Evolutionary conservation across 257 asterid species (phyloP), one percentile per base, ranked within the genome.

Genomic region (Solanum piurae): DNA sequence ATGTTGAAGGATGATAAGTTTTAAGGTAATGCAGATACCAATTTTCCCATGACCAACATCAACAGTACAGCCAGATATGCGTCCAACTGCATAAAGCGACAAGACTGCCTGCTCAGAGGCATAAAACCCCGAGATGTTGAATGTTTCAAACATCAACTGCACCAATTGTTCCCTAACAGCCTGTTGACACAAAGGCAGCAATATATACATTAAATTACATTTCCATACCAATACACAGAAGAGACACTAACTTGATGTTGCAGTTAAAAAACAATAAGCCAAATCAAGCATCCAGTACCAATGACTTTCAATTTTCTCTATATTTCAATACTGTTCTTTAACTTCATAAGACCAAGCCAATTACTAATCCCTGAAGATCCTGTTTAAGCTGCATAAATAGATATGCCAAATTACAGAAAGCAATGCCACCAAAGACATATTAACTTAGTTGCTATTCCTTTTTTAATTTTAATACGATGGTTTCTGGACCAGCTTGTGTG

Each of bases 61-160:
- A 87, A 96, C 96, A 21, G 97, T 91, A 92, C 99, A 96, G 86
- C 99, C 99, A 21, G 99, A 96, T 90, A 96, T 96, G 85, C 99
- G 98, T 77, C 99, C 98, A 23, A 94, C 98, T 18, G 98, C 98
- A 94, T 96, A 96, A 86, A 95, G 99, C 49, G 99, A 96, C 60
- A 95, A 86, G 64, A 96, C 99, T 75, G 98, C 98, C 91, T 96
- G 99, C 94, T 96, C 99, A 86, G 96, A 92, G 69, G 99, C 98
- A 90, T 92, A 96, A 91, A 96, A 96, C 52, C 99, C 99, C 36
- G 98, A 94, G 86, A 96, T 92, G 83, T 96, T 95, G 92, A 96
- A 96, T 11, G 95, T 96, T 86, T 96, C 99, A 91, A 96, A 96
- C 99, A 96, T 94, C 95, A 96, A 49, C 71, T 96, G 99, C 93